Conservation (phyloP, 2,329 filamentous ascomycete species). For the Colletotrichum tanaceti region DNA sequence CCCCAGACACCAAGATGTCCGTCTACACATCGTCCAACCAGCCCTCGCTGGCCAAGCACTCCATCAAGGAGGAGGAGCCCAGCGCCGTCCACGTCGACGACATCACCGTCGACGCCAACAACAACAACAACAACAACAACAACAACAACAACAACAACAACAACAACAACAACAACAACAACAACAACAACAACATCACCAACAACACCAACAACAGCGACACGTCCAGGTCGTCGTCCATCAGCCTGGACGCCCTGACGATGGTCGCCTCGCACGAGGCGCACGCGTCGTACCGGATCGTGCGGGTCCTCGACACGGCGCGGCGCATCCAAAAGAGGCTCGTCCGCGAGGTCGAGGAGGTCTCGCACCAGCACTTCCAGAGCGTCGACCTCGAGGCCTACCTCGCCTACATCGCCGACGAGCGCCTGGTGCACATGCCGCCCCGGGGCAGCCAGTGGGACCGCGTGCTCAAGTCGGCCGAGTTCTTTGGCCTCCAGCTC, state of each 20-base stretch:
- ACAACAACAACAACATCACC: no score
- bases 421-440: slow-evolving; percentile 56
- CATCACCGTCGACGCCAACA: no score
- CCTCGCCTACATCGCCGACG: slow-evolving; percentile 52
- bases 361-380: slow-evolving; percentile 22
- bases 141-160: no score
- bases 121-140: no score
- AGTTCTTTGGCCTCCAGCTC: slow-evolving; percentile 56
- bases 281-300: neutral
- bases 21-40: slow-evolving; percentile 15
- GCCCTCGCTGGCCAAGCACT: slow-evolving; percentile 13
- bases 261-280: slow-evolving; percentile 11
- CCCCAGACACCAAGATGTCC: slow-evolving; percentile 22
- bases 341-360: slow-evolving; percentile 30
- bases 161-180: no score
- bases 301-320: slow-evolving; percentile 22
- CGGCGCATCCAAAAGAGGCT: slow-evolving; percentile 11
- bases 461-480: slow-evolving; percentile 53
- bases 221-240: slow-evolving; percentile 21
- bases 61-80: slow-evolving; percentile 24
- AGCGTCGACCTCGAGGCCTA: slow-evolving; percentile 43
- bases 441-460: slow-evolving; percentile 56
- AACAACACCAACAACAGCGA: no score
- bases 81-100: neutral
- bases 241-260: slow-evolving; percentile 16